Conservation (phyloP, 148 eudicot species). For the Polygonum maritimum region DNA sequence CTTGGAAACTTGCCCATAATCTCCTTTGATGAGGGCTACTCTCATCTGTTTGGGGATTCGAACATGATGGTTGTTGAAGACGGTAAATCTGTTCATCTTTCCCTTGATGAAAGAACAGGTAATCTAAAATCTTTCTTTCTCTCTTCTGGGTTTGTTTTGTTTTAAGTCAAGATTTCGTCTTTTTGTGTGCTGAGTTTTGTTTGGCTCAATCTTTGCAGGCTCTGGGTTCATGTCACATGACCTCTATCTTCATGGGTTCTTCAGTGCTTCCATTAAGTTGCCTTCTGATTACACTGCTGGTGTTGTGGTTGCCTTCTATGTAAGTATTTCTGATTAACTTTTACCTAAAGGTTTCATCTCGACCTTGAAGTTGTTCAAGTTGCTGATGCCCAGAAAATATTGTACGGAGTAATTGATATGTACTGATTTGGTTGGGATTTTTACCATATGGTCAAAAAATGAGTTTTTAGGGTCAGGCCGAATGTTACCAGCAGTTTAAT, state of each 20-base stretch:
- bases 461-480: not conserved
- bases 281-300: slow-evolving; percentile 31
- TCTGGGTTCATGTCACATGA: slow-evolving; percentile 20
- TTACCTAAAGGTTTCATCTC: not conserved
- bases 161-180: not conserved
- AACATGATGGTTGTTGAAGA: slow-evolving; percentile 75
- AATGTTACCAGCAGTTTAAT: not conserved
- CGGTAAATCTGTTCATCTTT: slow-evolving; percentile 82
- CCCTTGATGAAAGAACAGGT: slow-evolving; percentile 91
- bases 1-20: slow-evolving; percentile 43
- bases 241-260: slow-evolving; percentile 17
- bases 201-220: slow-evolving; percentile 1
- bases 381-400: not conserved
- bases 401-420: not conserved
- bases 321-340: not conserved
- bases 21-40: slow-evolving; percentile 88
- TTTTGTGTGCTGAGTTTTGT: not conserved
- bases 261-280: slow-evolving; percentile 26
- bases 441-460: no score
- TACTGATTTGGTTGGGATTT: no score
- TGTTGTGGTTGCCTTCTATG: slow-evolving; percentile 31
- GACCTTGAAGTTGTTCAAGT: not conserved
- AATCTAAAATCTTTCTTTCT: not conserved
- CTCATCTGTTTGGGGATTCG: slow-evolving; percentile 78
- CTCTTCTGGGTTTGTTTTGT: not conserved